Evolutionary conservation across 352 stramenopile genomes (phyloP).

Genomic region (Blastocystis sp.): DNA sequence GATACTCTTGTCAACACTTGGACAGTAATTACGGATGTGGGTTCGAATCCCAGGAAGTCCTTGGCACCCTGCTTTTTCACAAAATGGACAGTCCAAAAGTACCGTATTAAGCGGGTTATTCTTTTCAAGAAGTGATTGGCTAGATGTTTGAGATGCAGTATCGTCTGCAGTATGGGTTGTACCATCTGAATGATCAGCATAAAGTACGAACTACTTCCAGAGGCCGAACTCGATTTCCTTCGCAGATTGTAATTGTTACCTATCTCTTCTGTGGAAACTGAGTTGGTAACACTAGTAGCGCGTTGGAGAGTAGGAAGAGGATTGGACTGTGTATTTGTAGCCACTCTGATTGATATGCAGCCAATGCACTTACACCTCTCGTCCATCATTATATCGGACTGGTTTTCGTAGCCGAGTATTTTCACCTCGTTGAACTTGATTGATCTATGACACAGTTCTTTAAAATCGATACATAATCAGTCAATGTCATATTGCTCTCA

Average conservation of each 20-base stretch:
- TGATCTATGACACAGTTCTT: background rate
- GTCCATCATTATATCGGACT: background rate
- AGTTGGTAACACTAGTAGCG: background rate
- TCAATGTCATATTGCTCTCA: background rate
- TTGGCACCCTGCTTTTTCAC: constrained; percentile 34
- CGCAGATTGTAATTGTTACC: constrained; percentile 14
- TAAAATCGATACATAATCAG: constrained; percentile 4
- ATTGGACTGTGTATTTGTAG: background rate
- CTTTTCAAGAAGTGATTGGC: background rate
- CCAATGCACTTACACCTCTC: background rate
- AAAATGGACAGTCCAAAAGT: constrained; percentile 50
- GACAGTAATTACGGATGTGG: constrained; percentile 46
- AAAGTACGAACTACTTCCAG: background rate
- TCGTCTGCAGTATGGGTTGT: background rate
- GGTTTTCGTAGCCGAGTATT: background rate
- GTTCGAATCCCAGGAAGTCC: constrained; percentile 37
- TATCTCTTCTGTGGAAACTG: background rate
- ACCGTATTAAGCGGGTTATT: constrained; percentile 33
- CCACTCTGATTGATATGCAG: background rate
- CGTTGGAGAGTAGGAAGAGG: background rate
- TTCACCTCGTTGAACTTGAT: background rate
- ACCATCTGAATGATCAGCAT: background rate
- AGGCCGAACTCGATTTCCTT: background rate
- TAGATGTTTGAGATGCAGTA: background rate
- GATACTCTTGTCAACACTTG: constrained; percentile 8